Base-by-base conservation (phyloP, 441 rosid species). In the Viola pubescens region DNA sequence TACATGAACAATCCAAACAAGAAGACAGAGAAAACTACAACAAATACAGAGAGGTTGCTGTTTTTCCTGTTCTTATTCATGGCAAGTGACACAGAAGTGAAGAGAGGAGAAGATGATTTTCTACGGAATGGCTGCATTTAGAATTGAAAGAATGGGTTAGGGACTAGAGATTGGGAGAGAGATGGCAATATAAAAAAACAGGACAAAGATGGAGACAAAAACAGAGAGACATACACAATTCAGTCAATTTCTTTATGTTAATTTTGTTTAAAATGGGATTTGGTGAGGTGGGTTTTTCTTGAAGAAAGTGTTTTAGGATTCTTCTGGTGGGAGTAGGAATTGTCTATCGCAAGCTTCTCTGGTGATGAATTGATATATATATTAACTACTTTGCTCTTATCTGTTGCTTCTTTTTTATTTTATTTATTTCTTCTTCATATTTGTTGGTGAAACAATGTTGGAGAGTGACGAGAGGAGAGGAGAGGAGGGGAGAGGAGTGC, bases 1-100 rank as follows among this genome's bases (percentile, higher is more conserved):
- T 91, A 91, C 83, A 91, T 85, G 82, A 91, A 88, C 53, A 87
- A 75, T 37, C 91, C 95, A 37, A 92, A 89, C 46, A 92, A 77
- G 43, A 89, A 79, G 0, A 87, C 67, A 6, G 95, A 82, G 73
- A 81, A 82, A 42, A 84, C 91, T 4, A 89, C 86, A 38, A 79
- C 84, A 56, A 83, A 89, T 8, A 87, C 71, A 0, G 97, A 82
- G 56, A 91, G 82, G 50, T 85, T 87, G 77, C 64, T 80, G 76
- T 66, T 78, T 60, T 87, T 89, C 54, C 82, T 77, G 64, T 85
- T 91, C 83, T 92, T 92, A 26, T 26, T 26, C 98, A 92, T 89
- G 46, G 74, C 75, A 41, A 69, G 69, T 6, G 91, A 63, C 37
- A 76, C 81, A 13, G 78, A 57, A 5, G 79, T 53, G 52, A 81